phyloP scores from a whole-genome alignment of 1,284 basidiomycete species.

The Cryptococcus deneoformans region DNA sequence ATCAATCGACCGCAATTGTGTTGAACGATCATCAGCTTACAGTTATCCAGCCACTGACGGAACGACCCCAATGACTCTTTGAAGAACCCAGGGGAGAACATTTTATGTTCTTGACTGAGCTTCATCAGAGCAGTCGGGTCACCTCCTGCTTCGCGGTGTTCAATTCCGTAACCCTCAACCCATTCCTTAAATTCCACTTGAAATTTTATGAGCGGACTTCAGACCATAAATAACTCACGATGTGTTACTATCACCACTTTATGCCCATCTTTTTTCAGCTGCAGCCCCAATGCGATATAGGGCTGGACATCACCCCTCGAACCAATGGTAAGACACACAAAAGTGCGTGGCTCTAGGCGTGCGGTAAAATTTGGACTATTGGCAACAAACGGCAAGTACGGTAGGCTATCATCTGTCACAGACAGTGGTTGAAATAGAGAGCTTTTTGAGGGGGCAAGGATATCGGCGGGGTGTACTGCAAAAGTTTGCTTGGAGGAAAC shows the following conservation, averaged over 20 bases:
- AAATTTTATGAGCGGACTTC: not conserved
- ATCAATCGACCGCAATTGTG: not conserved
- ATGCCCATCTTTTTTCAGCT: slow-evolving; percentile 44
- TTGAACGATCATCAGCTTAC: slow-evolving; percentile 42
- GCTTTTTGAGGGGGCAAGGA: slow-evolving; percentile 27
- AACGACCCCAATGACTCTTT: slow-evolving; percentile 66
- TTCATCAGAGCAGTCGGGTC: slow-evolving; percentile 68
- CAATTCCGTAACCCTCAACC: slow-evolving; percentile 64
- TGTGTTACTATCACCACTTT: slow-evolving; percentile 59
- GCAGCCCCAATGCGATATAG: slow-evolving; percentile 51
- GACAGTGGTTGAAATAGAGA: slow-evolving; percentile 21
- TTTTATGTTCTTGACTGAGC: slow-evolving; percentile 58
- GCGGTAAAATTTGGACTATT: slow-evolving; percentile 28
- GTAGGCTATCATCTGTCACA: slow-evolving; percentile 37
- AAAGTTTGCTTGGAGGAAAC: not conserved
- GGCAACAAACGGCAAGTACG: slow-evolving; percentile 46
- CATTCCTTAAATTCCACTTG: slow-evolving; percentile 59
- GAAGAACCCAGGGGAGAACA: slow-evolving; percentile 82
- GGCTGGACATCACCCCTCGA: slow-evolving; percentile 55
- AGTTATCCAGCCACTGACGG: slow-evolving; percentile 71
- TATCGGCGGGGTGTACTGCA: slow-evolving; percentile 25
- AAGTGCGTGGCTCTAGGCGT: slow-evolving; percentile 38
- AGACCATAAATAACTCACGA: slow-evolving; percentile 24
- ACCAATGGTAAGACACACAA: slow-evolving; percentile 55
- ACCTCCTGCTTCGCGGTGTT: slow-evolving; percentile 68